Percentiles rank a stretch among this genome's conserved stretches.
phyloP scores from a whole-genome alignment of 768 basidiomycete genomes.

The Trametes villosa region DNA sequence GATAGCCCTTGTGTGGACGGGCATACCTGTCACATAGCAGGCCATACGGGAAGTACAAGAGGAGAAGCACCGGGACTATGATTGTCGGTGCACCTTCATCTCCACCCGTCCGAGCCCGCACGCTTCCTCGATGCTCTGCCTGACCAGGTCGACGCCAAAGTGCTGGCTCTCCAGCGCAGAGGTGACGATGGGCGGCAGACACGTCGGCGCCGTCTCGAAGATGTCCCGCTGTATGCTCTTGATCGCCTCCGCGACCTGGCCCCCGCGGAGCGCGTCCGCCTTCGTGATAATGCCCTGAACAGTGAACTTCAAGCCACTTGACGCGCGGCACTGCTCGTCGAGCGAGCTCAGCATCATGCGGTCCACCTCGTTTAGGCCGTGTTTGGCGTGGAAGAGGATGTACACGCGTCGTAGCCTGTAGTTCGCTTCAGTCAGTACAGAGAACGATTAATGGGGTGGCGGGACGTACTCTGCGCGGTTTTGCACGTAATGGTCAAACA shows the following conservation, averaged over 20 bases:
- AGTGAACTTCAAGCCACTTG: slow-evolving; percentile 52
- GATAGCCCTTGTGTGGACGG: no score
- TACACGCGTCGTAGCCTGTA: slow-evolving; percentile 70
- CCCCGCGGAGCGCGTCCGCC: slow-evolving; percentile 53
- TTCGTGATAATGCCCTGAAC: slow-evolving; percentile 78
- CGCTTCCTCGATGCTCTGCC: slow-evolving; percentile 61
- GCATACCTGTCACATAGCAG: no score
- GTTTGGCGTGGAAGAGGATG: slow-evolving; percentile 70
- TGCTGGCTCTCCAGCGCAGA: slow-evolving; percentile 50
- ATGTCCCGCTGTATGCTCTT: slow-evolving; percentile 53
- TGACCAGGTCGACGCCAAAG: slow-evolving; percentile 61
- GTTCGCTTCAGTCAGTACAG: not conserved
- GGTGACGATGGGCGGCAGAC: slow-evolving; percentile 68
- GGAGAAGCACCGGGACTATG: not conserved
- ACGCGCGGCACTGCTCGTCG: slow-evolving; percentile 38
- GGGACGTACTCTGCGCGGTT: slow-evolving; percentile 48
- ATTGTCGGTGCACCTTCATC: slow-evolving; percentile 12
- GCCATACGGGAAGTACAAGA: no score
- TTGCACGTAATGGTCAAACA: slow-evolving; percentile 68
- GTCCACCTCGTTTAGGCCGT: slow-evolving; percentile 62
- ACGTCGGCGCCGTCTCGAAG: slow-evolving; percentile 57
- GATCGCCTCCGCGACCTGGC: slow-evolving; percentile 41
- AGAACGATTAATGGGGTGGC: not conserved
- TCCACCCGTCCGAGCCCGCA: slow-evolving; percentile 46
- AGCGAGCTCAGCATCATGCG: slow-evolving; percentile 63